Evolutionary conservation across 2,329 filamentous ascomycete species (phyloP).

Genomic region (Dothideomycetidae sp.): DNA sequence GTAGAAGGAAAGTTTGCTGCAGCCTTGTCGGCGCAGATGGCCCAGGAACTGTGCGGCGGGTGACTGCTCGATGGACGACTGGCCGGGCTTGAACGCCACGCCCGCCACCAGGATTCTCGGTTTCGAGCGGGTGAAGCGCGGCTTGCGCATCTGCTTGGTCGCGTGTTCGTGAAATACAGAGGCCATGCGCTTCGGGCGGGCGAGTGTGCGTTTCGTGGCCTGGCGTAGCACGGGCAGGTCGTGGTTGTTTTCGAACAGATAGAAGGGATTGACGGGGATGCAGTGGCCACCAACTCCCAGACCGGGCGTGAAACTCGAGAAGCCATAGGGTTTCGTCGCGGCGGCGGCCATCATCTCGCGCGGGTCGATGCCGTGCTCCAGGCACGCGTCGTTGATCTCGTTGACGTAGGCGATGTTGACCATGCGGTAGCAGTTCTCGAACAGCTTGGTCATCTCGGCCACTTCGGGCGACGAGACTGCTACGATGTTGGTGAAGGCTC

Average conservation of each 20-base stretch:
- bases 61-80: slow-evolving; percentile 13
- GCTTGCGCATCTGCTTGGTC: slow-evolving; percentile 11
- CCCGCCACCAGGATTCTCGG: slow-evolving; percentile 14
- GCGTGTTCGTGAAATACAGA: slow-evolving; percentile 2
- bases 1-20: slow-evolving; percentile 12
- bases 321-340: slow-evolving; percentile 31
- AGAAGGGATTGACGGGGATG: slow-evolving; percentile 43
- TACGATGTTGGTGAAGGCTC: slow-evolving; percentile 35
- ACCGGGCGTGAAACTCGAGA: slow-evolving; percentile 33
- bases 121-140: slow-evolving; percentile 1
- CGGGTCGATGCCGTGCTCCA: slow-evolving; percentile 12
- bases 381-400: slow-evolving; percentile 14
- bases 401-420: slow-evolving; percentile 15
- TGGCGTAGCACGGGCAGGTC: slow-evolving; percentile 33
- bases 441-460: slow-evolving; percentile 45
- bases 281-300: slow-evolving; percentile 43
- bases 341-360: slow-evolving; percentile 13
- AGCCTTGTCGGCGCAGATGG: slow-evolving; percentile 11
- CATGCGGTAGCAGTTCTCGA: slow-evolving; percentile 40
- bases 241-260: slow-evolving; percentile 33
- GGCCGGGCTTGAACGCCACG: slow-evolving; percentile 15
- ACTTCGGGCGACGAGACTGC: slow-evolving; percentile 40
- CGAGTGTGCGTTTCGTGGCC: slow-evolving; percentile 32
- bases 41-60: slow-evolving; percentile 13
- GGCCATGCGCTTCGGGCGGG: slow-evolving; percentile 24